Percentiles rank a stretch among this genome's conserved stretches.
These are phyloP conservation scores for Populus tremula DNA, from an alignment of 345 rosid genomes.

Conservation along the genomic window DNA sequence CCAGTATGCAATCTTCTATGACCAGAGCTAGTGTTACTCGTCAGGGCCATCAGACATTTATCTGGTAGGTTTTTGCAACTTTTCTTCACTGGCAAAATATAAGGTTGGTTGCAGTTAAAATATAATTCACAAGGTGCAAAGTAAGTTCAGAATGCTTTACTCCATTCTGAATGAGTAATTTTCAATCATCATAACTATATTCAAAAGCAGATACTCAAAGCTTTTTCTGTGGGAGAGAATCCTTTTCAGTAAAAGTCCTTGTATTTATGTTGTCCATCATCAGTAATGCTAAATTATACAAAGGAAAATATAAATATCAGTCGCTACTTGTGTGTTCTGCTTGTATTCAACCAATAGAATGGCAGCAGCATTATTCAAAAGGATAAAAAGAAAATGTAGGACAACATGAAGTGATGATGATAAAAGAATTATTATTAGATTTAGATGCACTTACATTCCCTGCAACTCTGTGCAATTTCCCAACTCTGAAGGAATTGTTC, in stretches of 20 bases:
- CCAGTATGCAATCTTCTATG: neutral
- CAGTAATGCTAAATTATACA: neutral
- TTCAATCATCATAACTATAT: neutral
- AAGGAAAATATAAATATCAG: neutral
- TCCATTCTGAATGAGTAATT: neutral
- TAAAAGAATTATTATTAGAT: neutral
- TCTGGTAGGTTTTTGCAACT: neutral
- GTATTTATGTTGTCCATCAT: neutral
- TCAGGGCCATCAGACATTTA: neutral
- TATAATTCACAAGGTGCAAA: neutral
- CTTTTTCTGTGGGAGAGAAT: neutral
- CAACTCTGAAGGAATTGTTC: slow-evolving; percentile 76
- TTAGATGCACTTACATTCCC: slow-evolving; percentile 53
- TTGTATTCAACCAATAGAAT: neutral
- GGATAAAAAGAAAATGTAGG: neutral
- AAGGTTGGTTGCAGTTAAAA: neutral
- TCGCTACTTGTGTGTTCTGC: neutral
- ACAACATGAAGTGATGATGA: neutral
- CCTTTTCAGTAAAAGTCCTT: neutral
- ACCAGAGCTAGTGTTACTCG: neutral
- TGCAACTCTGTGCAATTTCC: slow-evolving; percentile 82
- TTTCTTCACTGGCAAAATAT: neutral
- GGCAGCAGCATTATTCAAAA: neutral
- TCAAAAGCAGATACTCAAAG: neutral
- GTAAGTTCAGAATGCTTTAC: neutral